Percentiles rank a stretch among this genome's conserved stretches.
Conservation (phyloP, 2,329 filamentous ascomycete species). For the Byssochlamys sp. region DNA sequence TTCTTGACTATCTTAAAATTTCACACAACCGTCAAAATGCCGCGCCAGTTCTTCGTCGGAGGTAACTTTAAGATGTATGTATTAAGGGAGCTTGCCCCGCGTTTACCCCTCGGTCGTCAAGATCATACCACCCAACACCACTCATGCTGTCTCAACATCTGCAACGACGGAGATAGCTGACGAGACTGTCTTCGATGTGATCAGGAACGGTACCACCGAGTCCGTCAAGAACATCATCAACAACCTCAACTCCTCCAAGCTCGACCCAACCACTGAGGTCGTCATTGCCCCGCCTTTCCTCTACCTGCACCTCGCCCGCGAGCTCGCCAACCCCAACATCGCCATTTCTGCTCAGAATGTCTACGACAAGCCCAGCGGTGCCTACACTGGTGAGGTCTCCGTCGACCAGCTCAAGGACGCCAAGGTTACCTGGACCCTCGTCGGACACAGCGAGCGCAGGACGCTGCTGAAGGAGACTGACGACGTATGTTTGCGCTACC, state of each 20-base stretch:
- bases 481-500: conserved; percentile 35
- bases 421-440: conserved; percentile 78
- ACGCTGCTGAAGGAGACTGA: conserved; percentile 81
- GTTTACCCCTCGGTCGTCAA: conserved; percentile 15
- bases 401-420: conserved; percentile 82
- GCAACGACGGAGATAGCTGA: conserved; percentile 1
- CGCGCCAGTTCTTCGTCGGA: conserved; percentile 93
- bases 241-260: conserved; percentile 74
- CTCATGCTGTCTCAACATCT: background rate
- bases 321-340: conserved; percentile 64
- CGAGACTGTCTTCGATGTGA: conserved; percentile 1
- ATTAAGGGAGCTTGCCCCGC: conserved; percentile 13
- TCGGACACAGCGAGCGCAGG: conserved; percentile 91
- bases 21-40: conserved; percentile 53
- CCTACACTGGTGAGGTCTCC: conserved; percentile 93
- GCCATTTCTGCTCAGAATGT: conserved; percentile 93
- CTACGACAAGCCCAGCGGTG: conserved; percentile 91
- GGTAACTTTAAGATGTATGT: conserved; percentile 99
- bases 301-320: conserved; percentile 79
- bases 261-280: conserved; percentile 61
- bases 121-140: conserved; percentile 9
- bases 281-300: conserved; percentile 84
- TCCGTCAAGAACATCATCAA: conserved; percentile 84
- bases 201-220: conserved; percentile 84
- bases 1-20: conserved; percentile 1